Conservation (phyloP, 2,329 filamentous ascomycete genomes). For the Raffaelea albimanens region DNA sequence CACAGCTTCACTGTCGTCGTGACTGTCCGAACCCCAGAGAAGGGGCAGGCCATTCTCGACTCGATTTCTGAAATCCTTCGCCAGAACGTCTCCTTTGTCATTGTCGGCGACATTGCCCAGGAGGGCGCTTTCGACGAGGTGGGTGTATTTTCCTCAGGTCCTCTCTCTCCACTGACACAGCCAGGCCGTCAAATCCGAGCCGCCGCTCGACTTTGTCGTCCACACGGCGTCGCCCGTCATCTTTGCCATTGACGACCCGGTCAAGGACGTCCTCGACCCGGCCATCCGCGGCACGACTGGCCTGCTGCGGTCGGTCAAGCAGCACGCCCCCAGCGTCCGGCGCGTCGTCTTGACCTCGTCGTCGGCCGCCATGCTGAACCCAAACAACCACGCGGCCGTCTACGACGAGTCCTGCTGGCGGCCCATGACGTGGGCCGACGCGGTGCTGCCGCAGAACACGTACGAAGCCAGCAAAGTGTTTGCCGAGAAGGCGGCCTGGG, state of each 20-base stretch:
- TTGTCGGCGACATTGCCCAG: slow-evolving; percentile 65
- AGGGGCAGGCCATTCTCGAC: slow-evolving; percentile 32
- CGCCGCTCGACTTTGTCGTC: slow-evolving; percentile 61
- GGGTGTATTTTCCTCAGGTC: not conserved
- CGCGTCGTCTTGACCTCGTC: slow-evolving; percentile 49
- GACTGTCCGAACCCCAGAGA: slow-evolving; percentile 37
- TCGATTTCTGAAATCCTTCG: slow-evolving; percentile 33
- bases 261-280: slow-evolving; percentile 41
- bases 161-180: not conserved
- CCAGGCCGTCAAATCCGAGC: slow-evolving; percentile 27
- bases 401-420: slow-evolving; percentile 32
- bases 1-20: slow-evolving; percentile 31
- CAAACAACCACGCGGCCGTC: slow-evolving; percentile 23
- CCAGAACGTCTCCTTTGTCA: slow-evolving; percentile 28
- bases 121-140: slow-evolving; percentile 59
- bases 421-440: slow-evolving; percentile 26
- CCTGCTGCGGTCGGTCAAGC: slow-evolving; percentile 37
- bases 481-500: slow-evolving; percentile 59
- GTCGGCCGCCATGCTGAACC: slow-evolving; percentile 32
- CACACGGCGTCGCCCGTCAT: slow-evolving; percentile 71
- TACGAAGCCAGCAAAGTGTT: slow-evolving; percentile 44
- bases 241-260: slow-evolving; percentile 45
- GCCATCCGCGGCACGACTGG: slow-evolving; percentile 43
- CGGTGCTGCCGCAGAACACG: slow-evolving; percentile 19
- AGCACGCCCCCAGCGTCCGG: slow-evolving; percentile 42